A percentile compares a stretch with the other conserved stretches of the same genome.
These are phyloP conservation scores for Aristolochia californica DNA, from an alignment of 164 flowering plant species.

Conservation along the genomic window DNA sequence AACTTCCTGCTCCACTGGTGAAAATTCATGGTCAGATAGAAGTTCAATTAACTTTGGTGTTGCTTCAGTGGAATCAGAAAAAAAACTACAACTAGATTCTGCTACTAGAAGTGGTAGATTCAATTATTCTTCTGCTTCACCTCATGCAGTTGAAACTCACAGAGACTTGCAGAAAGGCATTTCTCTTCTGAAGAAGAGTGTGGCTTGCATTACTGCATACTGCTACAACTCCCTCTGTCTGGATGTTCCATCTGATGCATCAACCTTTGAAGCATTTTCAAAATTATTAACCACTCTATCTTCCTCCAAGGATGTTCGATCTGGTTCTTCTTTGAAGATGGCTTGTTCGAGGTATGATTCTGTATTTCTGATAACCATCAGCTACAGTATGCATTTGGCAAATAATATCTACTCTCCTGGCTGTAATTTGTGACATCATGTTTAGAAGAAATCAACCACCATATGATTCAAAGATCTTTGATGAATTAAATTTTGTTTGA, in stretches of 20 bases:
- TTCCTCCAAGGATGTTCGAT: conserved; percentile 79
- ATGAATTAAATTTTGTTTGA: background rate
- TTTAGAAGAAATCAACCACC: too few relatives aligned
- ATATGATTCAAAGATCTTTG: too few relatives aligned
- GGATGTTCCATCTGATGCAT: conserved; percentile 68
- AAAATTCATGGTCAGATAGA: conserved; percentile 85
- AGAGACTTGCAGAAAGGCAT: conserved; percentile 95
- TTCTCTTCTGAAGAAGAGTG: conserved; percentile 91
- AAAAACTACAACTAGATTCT: conserved; percentile 52
- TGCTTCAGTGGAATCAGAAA: conserved; percentile 82
- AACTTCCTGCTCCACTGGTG: conserved; percentile 65
- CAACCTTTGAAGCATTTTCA: conserved; percentile 93
- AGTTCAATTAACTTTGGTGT: conserved; percentile 88
- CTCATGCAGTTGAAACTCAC: conserved; percentile 76
- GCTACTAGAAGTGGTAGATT: conserved; percentile 52
- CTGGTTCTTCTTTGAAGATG: conserved; percentile 58
- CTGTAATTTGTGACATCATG: too few relatives aligned
- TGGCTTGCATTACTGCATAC: conserved; percentile 86
- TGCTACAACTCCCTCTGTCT: conserved; percentile 66
- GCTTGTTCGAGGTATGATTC: conserved; percentile 59
- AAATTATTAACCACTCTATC: conserved; percentile 70
- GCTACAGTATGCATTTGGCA: too few relatives aligned
- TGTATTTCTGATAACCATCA: background rate
- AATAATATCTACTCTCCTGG: too few relatives aligned
- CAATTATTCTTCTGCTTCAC: conserved; percentile 68